phyloP scores from a whole-genome alignment of 2,329 filamentous ascomycete genomes.

The Aspergillus alliaceus region DNA sequence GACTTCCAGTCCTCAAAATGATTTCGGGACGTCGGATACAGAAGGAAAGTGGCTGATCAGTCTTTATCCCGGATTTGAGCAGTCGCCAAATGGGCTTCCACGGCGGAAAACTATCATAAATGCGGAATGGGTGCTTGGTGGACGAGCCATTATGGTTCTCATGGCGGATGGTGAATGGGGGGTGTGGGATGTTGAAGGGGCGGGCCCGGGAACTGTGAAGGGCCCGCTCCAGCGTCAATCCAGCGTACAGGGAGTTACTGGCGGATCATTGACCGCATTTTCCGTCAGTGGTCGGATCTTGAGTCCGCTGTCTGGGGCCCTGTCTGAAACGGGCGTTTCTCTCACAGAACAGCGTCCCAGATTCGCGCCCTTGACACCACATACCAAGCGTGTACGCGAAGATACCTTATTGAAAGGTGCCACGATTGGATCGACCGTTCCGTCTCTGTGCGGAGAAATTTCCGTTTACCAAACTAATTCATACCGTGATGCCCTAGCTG shows the following conservation, averaged over 20 bases:
- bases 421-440: constrained; percentile 24
- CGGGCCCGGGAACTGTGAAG: constrained; percentile 41
- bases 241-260: constrained; percentile 40
- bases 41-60: constrained; percentile 47
- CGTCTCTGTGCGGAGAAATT: constrained; percentile 42
- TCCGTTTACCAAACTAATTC: constrained; percentile 40
- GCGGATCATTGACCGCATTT: constrained; percentile 43
- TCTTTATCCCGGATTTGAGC: constrained; percentile 43
- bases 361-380: constrained; percentile 50
- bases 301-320: constrained; percentile 22
- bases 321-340: constrained; percentile 24
- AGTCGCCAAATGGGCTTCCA: constrained; percentile 25
- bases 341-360: constrained; percentile 33
- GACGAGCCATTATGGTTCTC: constrained; percentile 46
- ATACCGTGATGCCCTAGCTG: constrained; percentile 35
- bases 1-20: constrained; percentile 29
- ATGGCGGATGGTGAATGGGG: constrained; percentile 51
- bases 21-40: constrained; percentile 31
- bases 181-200: constrained; percentile 50
- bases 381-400: constrained; percentile 48
- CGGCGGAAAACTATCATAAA: constrained; percentile 46
- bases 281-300: constrained; percentile 43
- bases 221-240: constrained; percentile 40
- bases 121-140: constrained; percentile 47
- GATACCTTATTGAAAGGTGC: constrained; percentile 44